Base-by-base conservation (phyloP, 139 green algal species). In the Mychonastes homosphaera region DNA sequence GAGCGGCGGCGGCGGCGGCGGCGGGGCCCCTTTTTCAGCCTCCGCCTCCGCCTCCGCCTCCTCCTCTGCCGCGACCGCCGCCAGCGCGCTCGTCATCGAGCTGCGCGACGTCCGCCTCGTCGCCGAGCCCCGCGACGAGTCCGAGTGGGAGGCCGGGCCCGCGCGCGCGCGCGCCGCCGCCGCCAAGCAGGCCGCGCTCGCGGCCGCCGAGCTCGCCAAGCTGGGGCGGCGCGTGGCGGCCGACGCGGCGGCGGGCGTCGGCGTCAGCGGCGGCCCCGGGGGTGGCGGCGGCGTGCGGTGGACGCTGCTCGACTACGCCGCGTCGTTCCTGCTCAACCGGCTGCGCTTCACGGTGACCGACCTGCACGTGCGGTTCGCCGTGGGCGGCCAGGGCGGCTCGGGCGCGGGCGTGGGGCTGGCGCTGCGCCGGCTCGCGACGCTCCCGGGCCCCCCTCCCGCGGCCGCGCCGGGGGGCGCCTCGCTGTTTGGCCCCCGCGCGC, bases 121-220 rank as follows among this genome's bases (percentile, higher is more conserved):
- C 23, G 40, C 64, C 1, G 59, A 68, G 1, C 30, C 68, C 44
- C 50, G 73, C 2, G 54, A 70, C 21, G 72, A 80, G 10, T 49
- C 24, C 38, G 76, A 84, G 32, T 82, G 75, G 75, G 75, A 79
- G 40, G 75, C 79, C 47, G 57, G 67, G 0, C 66, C 76, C 26
- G 60, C 76, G 4, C 46, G 77, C 18, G 34, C 52, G 35, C 62
- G 77, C 3, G 78, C 79, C 15, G 67, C 74, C 50, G 72, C 75
- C 32, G 76, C 81, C 30, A 92, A 91, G 70, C 76, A 83, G 38
- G 84, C 79, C 1, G 64, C 82, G 65, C 66, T 90, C 28, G 81
- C 83, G n/a, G 82, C 79, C 12, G 71, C 77, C 16, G 80, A 91
- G 75, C 70, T 86, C 18, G 64, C 72, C 10, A 82, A 82, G 52